These are phyloP conservation scores for Echinochloa phyllopogon DNA, from an alignment of 176 grass and related monocot species.

Conservation along the genomic window DNA sequence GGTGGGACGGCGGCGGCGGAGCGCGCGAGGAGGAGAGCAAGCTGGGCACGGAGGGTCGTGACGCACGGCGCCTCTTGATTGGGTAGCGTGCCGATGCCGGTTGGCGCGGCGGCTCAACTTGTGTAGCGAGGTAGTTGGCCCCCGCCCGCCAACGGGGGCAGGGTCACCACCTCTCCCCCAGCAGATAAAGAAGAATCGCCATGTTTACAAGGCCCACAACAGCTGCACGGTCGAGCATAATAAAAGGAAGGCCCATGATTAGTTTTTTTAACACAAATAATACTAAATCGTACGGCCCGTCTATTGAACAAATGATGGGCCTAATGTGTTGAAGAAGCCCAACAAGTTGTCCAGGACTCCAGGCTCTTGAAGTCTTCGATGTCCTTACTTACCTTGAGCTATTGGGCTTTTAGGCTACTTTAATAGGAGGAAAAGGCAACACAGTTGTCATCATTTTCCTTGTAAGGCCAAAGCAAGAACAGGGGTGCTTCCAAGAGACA, in stretches of 20 bases:
- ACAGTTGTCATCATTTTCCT: background rate
- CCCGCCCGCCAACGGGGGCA: background rate
- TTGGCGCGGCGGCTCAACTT: background rate
- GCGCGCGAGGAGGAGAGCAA: background rate
- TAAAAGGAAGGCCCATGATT: background rate
- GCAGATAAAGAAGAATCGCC: background rate
- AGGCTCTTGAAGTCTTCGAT: too few relatives aligned
- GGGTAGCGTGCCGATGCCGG: background rate
- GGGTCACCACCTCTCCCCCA: background rate
- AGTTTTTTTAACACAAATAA: too few relatives aligned
- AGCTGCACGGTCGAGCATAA: background rate
- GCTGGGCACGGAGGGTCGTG: background rate
- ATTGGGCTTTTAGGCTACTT: too few relatives aligned
- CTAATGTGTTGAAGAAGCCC: background rate
- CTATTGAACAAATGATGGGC: background rate
- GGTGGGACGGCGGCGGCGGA: conserved; percentile 9
- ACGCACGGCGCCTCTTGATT: background rate
- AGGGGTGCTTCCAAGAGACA: background rate
- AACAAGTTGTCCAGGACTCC: background rate
- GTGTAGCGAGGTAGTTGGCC: background rate
- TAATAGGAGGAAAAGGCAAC: too few relatives aligned
- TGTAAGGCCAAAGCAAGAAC: background rate
- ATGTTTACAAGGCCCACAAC: background rate
- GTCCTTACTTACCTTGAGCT: too few relatives aligned
- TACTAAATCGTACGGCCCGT: background rate